Evolutionary conservation across 495 filamentous ascomycete species (phyloP).

Genomic region (Daldinia caldariorum): DNA sequence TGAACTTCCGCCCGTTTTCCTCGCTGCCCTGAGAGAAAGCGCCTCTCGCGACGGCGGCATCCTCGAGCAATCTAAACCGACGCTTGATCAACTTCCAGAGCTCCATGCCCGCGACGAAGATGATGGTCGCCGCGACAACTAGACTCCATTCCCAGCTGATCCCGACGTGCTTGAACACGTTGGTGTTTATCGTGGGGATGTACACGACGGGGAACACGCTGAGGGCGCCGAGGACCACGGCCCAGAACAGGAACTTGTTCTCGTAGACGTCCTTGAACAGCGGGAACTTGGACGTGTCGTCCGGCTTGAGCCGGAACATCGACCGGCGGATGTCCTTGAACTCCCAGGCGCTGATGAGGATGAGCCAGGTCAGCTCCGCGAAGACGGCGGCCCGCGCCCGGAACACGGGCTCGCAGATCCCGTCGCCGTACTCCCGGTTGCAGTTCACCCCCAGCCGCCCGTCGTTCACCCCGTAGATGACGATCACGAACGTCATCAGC

Average conservation of each 20-base stretch:
- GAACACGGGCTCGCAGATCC: conserved; percentile 69
- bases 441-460: conserved; percentile 71
- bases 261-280: conserved; percentile 72
- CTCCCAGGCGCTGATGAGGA: conserved; percentile 79
- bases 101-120: conserved; percentile 71
- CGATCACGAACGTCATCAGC: conserved; percentile 72
- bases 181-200: conserved; percentile 72
- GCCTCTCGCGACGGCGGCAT: conserved; percentile 53
- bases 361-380: conserved; percentile 76
- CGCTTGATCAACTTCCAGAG: conserved; percentile 74
- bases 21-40: conserved; percentile 58
- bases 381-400: conserved; percentile 81
- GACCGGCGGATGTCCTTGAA: conserved; percentile 75
- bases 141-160: conserved; percentile 81
- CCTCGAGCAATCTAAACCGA: conserved; percentile 54
- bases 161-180: conserved; percentile 78
- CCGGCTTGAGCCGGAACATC: conserved; percentile 73
- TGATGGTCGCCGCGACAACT: conserved; percentile 65
- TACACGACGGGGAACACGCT: conserved; percentile 79
- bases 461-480: conserved; percentile 70
- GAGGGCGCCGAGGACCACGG: conserved; percentile 71
- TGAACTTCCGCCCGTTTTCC: conserved; percentile 46
- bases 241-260: conserved; percentile 80
- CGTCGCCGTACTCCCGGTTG: conserved; percentile 64
- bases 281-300: conserved; percentile 58